phyloP scores from a whole-genome alignment of 163 green algal species.

The Volvox carteri region DNA sequence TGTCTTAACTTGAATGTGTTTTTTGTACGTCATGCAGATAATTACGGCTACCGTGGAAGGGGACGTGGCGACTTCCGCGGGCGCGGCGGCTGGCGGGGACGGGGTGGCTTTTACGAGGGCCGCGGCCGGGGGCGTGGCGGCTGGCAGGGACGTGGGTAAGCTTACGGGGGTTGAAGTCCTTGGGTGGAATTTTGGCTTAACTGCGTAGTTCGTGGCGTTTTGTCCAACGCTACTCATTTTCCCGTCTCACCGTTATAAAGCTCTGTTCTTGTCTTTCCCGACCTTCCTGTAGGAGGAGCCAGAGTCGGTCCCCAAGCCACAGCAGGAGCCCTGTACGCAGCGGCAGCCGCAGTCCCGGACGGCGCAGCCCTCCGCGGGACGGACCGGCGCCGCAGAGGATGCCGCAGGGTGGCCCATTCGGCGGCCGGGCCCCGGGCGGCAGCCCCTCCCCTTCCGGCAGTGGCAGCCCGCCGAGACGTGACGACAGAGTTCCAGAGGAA shows the following conservation, averaged over 20 bases:
- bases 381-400: background rate
- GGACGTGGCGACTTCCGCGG: constrained; percentile 50
- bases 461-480: constrained; percentile 28
- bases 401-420: background rate
- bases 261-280: too few relatives aligned
- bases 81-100: constrained; percentile 21
- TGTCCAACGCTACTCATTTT: too few relatives aligned
- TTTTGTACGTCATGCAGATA: constrained; percentile 2
- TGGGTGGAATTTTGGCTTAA: too few relatives aligned
- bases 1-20: too few relatives aligned
- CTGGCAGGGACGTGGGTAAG: constrained; percentile 16
- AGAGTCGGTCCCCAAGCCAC: constrained; percentile 17
- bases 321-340: constrained; percentile 27
- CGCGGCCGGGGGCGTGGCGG: constrained; percentile 13
- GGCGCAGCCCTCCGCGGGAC: constrained; percentile 4
- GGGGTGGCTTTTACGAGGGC: constrained; percentile 25
- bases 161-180: too few relatives aligned
- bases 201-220: too few relatives aligned
- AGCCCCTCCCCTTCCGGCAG: constrained; percentile 22
- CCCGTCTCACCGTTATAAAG: too few relatives aligned
- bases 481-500: background rate
- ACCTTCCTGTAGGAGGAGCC: constrained; percentile 17
- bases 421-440: background rate
- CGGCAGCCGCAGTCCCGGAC: constrained; percentile 19
- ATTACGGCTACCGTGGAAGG: constrained; percentile 39